Evolutionary conservation across 2,329 filamentous ascomycete genomes (phyloP).

Genomic region (Xylariales sp.): DNA sequence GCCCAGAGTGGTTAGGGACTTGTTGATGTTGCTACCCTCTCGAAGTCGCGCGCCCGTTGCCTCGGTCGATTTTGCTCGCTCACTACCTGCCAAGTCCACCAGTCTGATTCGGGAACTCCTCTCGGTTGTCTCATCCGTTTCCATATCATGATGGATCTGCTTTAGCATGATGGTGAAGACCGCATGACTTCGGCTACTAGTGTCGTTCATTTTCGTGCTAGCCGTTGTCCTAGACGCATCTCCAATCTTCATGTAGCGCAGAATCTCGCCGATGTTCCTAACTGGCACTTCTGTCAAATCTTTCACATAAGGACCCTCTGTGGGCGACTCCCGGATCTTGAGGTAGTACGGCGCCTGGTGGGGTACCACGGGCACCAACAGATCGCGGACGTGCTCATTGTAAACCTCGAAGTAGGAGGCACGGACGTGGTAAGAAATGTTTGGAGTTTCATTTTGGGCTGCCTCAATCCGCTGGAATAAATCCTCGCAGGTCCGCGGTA

Average conservation of each 20-base stretch:
- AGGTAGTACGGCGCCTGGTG: conserved; percentile 84
- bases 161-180: conserved; percentile 98
- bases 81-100: conserved; percentile 91
- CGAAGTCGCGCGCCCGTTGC: conserved; percentile 86
- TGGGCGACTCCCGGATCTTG: conserved; percentile 93
- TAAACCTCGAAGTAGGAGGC: conserved; percentile 99
- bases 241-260: conserved; percentile 85
- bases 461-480: conserved; percentile 89
- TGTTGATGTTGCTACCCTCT: conserved; percentile 98
- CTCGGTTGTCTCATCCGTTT: conserved; percentile 97
- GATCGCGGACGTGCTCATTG: conserved; percentile 96
- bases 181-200: conserved; percentile 90
- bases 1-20: conserved; percentile 91
- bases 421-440: conserved; percentile 93
- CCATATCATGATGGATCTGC: conserved; percentile 95
- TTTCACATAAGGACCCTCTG: conserved; percentile 94
- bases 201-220: conserved; percentile 99
- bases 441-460: conserved; percentile 71
- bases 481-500: conserved; percentile 92
- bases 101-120: conserved; percentile 88
- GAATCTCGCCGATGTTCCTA: conserved; percentile 78
- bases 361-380: conserved; percentile 69
- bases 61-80: conserved; percentile 92
- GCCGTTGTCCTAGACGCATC: conserved; percentile 85
- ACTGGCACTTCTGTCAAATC: conserved; percentile 92